These are phyloP conservation scores for Fusarium sp. DNA, from an alignment of 2,329 filamentous ascomycete genomes.

Conservation along the genomic window DNA sequence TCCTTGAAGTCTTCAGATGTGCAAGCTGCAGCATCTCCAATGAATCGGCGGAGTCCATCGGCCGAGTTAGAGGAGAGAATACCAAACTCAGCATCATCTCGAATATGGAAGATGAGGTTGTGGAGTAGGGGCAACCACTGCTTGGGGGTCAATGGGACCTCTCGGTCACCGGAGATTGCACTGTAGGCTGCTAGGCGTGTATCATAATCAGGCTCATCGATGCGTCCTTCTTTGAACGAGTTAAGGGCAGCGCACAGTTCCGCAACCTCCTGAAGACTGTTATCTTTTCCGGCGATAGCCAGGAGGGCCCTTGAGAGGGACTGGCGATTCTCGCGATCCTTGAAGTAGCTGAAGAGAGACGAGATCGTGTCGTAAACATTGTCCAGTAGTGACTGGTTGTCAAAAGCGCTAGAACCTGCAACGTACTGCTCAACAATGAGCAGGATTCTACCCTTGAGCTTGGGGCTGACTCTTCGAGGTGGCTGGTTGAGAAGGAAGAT, in stretches of 20 bases:
- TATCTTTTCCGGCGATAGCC: slow-evolving; percentile 75
- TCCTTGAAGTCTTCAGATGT: slow-evolving; percentile 50
- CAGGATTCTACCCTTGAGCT: slow-evolving; percentile 83
- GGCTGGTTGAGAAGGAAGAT: slow-evolving; percentile 87
- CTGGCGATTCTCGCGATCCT: slow-evolving; percentile 80
- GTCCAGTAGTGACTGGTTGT: slow-evolving; percentile 63
- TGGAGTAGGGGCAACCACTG: slow-evolving; percentile 91
- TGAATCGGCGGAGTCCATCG: slow-evolving; percentile 81
- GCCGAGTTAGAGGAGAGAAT: slow-evolving; percentile 85
- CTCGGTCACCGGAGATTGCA: slow-evolving; percentile 73
- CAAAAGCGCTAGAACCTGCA: slow-evolving; percentile 64
- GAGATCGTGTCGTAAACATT: slow-evolving; percentile 80
- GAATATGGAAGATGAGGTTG: slow-evolving; percentile 90
- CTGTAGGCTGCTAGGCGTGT: slow-evolving; percentile 82
- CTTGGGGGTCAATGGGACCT: slow-evolving; percentile 69
- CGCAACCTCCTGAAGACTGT: slow-evolving; percentile 72
- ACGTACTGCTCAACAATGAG: slow-evolving; percentile 86
- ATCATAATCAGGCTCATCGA: slow-evolving; percentile 92
- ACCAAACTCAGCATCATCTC: slow-evolving; percentile 87
- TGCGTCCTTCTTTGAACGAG: slow-evolving; percentile 75
- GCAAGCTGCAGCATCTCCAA: slow-evolving; percentile 70
- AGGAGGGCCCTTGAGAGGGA: slow-evolving; percentile 79
- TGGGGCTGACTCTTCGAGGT: slow-evolving; percentile 83
- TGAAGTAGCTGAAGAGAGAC: slow-evolving; percentile 90
- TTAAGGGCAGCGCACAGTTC: slow-evolving; percentile 83